Percentiles rank a stretch among this genome's conserved stretches.
These are phyloP conservation scores for Bassia scoparia DNA, from an alignment of 148 eudicot genomes.

Conservation along the genomic window DNA sequence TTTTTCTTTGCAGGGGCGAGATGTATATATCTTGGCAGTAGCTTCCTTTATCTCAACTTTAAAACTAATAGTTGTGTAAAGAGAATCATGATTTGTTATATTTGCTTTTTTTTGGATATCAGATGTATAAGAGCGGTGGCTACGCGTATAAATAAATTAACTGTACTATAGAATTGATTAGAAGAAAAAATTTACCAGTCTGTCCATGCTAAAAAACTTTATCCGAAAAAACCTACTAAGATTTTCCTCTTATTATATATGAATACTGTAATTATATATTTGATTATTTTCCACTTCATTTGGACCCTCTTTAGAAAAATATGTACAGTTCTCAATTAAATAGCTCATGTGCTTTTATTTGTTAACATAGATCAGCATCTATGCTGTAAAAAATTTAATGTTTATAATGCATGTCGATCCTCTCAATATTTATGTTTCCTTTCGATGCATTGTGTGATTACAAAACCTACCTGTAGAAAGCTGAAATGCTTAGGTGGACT, in stretches of 20 bases:
- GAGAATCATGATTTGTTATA: constrained; percentile 5
- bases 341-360: too few relatives aligned
- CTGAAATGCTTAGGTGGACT: neutral
- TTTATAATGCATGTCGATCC: too few relatives aligned
- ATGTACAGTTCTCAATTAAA: too few relatives aligned
- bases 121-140: too few relatives aligned
- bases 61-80: constrained; percentile 15
- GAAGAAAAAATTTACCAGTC: neutral
- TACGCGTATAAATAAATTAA: too few relatives aligned
- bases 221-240: neutral
- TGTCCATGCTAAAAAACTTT: neutral
- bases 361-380: too few relatives aligned
- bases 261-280: too few relatives aligned
- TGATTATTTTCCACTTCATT: too few relatives aligned
- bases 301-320: too few relatives aligned
- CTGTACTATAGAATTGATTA: neutral
- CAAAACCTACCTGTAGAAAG: neutral
- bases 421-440: too few relatives aligned
- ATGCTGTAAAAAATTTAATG: too few relatives aligned
- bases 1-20: constrained; percentile 76
- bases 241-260: neutral
- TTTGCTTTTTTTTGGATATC: neutral
- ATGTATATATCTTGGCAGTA: constrained; percentile 90
- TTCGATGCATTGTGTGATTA: neutral
- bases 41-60: constrained; percentile 22